Percentiles rank a stretch among this genome's conserved stretches.
phyloP scores from a whole-genome alignment of 257 asterid species.

The Leonotis leonurus region DNA sequence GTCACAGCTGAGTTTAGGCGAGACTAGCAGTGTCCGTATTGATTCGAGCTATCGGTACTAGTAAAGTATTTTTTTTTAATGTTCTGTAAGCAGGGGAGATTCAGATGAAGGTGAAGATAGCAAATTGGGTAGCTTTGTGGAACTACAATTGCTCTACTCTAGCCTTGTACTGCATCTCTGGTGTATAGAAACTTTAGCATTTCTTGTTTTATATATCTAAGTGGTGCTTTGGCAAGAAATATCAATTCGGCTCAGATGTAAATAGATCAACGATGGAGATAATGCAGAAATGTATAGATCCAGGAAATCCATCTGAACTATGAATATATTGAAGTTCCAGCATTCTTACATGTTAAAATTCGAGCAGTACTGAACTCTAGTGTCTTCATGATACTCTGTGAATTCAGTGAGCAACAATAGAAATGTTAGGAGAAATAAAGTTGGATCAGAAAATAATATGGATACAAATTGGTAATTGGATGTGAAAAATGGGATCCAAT shows the following conservation, averaged over 20 bases:
- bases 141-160: neutral
- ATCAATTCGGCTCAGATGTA: conserved; percentile 9
- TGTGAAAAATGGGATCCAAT: conserved; percentile 12
- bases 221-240: too few species aligned
- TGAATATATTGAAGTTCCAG: conserved; percentile 4
- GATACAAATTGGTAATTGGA: conserved; percentile 5
- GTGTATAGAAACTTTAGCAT: conserved; percentile 13
- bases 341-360: conserved; percentile 21
- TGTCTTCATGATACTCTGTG: conserved; percentile 2
- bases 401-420: neutral
- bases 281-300: neutral
- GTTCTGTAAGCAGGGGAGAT: conserved; percentile 21
- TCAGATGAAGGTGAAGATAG: conserved; percentile 21
- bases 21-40: conserved; percentile 5
- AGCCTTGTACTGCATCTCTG: too few species aligned
- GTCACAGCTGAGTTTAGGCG: conserved; percentile 56
- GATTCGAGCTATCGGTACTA: conserved; percentile 39
- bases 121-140: conserved; percentile 23
- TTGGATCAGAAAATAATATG: neutral
- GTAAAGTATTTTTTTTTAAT: conserved; percentile 34
- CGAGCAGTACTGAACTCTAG: conserved; percentile 14
- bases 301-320: neutral
- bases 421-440: neutral
- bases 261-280: conserved; percentile 6
- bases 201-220: too few species aligned